A percentile compares a stretch with the other conserved stretches of the same genome.
Conservation (phyloP, 2,329 filamentous ascomycete species). For the Botrytis galanthina region DNA sequence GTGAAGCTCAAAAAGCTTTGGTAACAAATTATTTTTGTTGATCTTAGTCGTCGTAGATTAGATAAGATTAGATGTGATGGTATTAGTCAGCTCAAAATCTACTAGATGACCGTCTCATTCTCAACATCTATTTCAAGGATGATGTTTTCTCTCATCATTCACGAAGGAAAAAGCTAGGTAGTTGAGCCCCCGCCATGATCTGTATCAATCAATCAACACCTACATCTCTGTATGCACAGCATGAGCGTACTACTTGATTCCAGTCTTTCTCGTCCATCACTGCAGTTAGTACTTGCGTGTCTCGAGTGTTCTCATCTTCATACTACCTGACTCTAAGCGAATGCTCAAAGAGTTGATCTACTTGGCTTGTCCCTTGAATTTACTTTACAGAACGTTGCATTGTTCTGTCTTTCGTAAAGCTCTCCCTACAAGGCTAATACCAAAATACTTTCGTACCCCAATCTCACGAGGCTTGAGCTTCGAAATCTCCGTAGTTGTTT, state of each 20-base stretch:
- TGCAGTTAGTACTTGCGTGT: neutral
- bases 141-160: neutral
- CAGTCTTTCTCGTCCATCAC: neutral
- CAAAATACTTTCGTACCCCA: neutral
- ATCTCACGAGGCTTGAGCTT: neutral
- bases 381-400: neutral
- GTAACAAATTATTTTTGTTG: slow-evolving; percentile 11
- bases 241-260: neutral
- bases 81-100: neutral
- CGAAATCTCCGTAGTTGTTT: neutral
- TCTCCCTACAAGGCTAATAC: neutral
- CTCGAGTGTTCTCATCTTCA: neutral
- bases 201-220: neutral
- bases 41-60: neutral
- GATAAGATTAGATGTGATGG: neutral
- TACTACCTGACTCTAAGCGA: neutral
- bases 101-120: neutral
- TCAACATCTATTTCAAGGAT: neutral
- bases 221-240: neutral
- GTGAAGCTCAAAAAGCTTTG: slow-evolving; percentile 5
- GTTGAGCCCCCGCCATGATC: neutral
- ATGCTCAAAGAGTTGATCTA: neutral
- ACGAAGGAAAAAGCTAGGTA: neutral
- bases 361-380: neutral
- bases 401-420: neutral